Evolutionary conservation across 106 monocot genomes (phyloP), one percentile per base, ranked within the genome.

Genomic region (Allium cepa): DNA sequence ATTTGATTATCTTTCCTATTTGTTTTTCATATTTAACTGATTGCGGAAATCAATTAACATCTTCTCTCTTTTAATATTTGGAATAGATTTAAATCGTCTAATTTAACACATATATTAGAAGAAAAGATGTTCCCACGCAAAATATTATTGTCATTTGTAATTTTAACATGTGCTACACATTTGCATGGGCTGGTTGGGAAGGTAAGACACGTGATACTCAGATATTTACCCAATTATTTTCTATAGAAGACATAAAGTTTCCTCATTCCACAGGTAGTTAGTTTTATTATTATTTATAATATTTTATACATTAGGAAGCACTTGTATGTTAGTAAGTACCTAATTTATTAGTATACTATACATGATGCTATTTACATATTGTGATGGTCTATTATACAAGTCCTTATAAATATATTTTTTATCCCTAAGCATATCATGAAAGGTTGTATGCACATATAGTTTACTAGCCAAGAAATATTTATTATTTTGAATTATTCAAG

Each of bases 111-210:
- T 64, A 27, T 45, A 46, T 45, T 45, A 14, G 4, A 46, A 46
- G 36, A 48, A 13, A 64, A 12, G 64, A 15, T 47, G n/a, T 14
- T 48, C 9, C 18, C 3, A 14, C 7, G 3, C 26, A 15, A 47
- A 46, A 46, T 47, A 11, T 47, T 4, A 48, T 64, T 8, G 47
- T 11, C 45, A 12, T 47, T 13, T 15, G 14, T 64, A 16, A 64
- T 47, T 48, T 46, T 26, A 62, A 62, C 26, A 62, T 36, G 58
- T 59, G 58, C 58, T 59, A n/a, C 58, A 59, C 11, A 17, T 59
- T 59, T 59, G 16, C 15, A 59, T 17, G 11, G 58, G 58, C 8
- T 17, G 16, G 7, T 7, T 59, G 58, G 58, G 58, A 59, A 17
- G 58, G 13, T 7, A 59, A 1, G 8, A 17, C 58, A 2, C 58